Evolutionary conservation across 108 stramenopile species (phyloP), one percentile per base, ranked within the genome.

Genomic region (Pseudonitzschia multistriata): DNA sequence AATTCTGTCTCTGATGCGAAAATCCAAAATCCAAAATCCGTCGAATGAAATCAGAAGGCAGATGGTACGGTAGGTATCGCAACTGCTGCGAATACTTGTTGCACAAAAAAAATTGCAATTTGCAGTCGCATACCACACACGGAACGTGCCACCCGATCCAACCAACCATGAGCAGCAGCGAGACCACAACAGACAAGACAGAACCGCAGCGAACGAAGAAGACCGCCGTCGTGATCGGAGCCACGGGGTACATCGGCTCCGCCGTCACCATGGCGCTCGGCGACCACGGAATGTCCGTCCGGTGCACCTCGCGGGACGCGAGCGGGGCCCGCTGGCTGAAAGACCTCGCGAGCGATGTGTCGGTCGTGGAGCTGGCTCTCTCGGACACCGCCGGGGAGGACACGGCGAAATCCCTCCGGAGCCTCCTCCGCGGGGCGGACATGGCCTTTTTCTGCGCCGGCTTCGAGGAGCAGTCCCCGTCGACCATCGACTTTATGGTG

Each of bases 161-260:
- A n/a, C n/a, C n/a, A n/a, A n/a, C n/a, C n/a, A n/a, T n/a, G n/a
- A n/a, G n/a, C n/a, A n/a, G n/a, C n/a, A n/a, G n/a, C n/a, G n/a
- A n/a, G 13, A 55, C 14, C 3, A 55, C 29, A 25, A 55, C 54
- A 24, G 27, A 21, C 24, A 55, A 14, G 10, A 54, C 27, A 6
- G 24, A 5, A 54, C 53, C 27, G 8, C 3, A 47, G 19, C 47
- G 47, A 47, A 47, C 47, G 30, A 55, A 30, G 7, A 55, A 55
- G n/a, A 55, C 27, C 30, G 54, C 54, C 30, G 54, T 55, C 13
- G 54, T 55, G 54, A 55, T 55, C 13, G 54, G 54, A 11, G 54
- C 54, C 0, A 55, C 54, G 54, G 54, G 54, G 11, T 55, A 55
- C 30, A 25, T 55, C 30, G 54, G 54, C 22, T 55, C 54, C 54